phyloP scores from a whole-genome alignment of 108 stramenopile genomes.

The Skeletonema tropicum region DNA sequence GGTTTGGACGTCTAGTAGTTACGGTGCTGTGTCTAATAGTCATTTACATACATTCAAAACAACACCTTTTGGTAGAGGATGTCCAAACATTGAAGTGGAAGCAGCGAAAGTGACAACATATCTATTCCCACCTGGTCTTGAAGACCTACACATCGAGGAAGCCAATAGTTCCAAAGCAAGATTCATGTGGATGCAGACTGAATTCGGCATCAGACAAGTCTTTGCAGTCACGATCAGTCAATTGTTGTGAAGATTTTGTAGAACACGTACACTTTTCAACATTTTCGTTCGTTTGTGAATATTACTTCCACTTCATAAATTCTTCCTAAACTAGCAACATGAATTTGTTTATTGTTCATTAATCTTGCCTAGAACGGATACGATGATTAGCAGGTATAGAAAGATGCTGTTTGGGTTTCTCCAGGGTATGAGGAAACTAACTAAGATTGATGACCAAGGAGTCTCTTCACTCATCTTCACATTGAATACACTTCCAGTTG shows the following conservation, averaged over 20 bases:
- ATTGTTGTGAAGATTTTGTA: background rate
- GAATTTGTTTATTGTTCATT: background rate
- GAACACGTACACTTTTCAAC: background rate
- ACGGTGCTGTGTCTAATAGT: slow-evolving; percentile 22
- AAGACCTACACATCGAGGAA: slow-evolving; percentile 35
- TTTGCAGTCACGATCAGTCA: slow-evolving; percentile 13
- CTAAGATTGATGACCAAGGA: slow-evolving; percentile 35
- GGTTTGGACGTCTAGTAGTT: slow-evolving; percentile 25
- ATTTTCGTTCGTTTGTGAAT: background rate
- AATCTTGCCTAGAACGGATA: slow-evolving; percentile 40
- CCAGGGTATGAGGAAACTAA: slow-evolving; percentile 59
- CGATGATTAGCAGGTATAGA: slow-evolving; percentile 55
- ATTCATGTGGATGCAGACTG: slow-evolving; percentile 36
- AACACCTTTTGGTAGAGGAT: background rate
- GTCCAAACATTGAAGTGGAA: slow-evolving; percentile 1
- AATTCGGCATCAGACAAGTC: slow-evolving; percentile 27
- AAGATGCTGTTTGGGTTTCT: slow-evolving; percentile 68
- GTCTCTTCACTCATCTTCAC: slow-evolving; percentile 6
- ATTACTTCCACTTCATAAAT: background rate
- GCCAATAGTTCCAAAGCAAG: background rate
- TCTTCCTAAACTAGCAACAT: background rate
- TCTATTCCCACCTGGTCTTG: slow-evolving; percentile 33
- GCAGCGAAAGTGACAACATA: slow-evolving; percentile 7
- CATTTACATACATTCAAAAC: slow-evolving; percentile 25
- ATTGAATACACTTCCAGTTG: background rate